A percentile compares a stretch with the other conserved stretches of the same genome.
Evolutionary conservation across 2,329 filamentous ascomycete species (phyloP).

Genomic region (Diplodia seriata): DNA sequence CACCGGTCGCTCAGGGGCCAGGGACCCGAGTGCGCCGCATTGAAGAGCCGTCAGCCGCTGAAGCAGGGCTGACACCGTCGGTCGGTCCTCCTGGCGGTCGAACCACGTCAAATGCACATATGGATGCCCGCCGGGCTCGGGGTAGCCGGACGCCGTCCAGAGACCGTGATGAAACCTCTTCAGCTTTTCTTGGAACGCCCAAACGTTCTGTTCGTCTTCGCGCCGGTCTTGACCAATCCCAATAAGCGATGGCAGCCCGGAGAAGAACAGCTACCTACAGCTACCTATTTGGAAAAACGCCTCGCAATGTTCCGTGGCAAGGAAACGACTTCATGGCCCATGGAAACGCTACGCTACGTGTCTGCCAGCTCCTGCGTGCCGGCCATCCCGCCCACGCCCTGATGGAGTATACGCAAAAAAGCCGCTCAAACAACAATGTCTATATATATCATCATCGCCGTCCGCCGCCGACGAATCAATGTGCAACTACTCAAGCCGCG

Average conservation of each 20-base stretch:
- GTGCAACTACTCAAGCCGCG: conserved; percentile 12
- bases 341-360: conserved; percentile 26
- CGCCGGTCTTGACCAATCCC: conserved; percentile 22
- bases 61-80: conserved; percentile 14
- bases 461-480: conserved; percentile 15
- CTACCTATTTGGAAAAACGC: conserved; percentile 30
- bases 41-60: conserved; percentile 24
- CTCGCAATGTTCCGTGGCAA: conserved; percentile 26
- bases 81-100: conserved; percentile 18
- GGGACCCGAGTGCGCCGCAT: conserved; percentile 11
- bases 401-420: conserved; percentile 27
- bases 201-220: conserved; percentile 27
- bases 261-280: conserved; percentile 29
- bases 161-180: conserved; percentile 17
- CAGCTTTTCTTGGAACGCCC: conserved; percentile 19
- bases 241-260: conserved; percentile 24
- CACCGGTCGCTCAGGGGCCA: conserved; percentile 15
- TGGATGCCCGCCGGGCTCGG: neutral
- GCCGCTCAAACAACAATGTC: conserved; percentile 24
- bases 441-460: conserved; percentile 26
- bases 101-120: conserved; percentile 15
- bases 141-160: conserved; percentile 16
- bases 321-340: conserved; percentile 15
- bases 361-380: conserved; percentile 14
- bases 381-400: conserved; percentile 22